Base-by-base conservation (phyloP, 2,329 filamentous ascomycete genomes). In the Botrytis hyacinthi region DNA sequence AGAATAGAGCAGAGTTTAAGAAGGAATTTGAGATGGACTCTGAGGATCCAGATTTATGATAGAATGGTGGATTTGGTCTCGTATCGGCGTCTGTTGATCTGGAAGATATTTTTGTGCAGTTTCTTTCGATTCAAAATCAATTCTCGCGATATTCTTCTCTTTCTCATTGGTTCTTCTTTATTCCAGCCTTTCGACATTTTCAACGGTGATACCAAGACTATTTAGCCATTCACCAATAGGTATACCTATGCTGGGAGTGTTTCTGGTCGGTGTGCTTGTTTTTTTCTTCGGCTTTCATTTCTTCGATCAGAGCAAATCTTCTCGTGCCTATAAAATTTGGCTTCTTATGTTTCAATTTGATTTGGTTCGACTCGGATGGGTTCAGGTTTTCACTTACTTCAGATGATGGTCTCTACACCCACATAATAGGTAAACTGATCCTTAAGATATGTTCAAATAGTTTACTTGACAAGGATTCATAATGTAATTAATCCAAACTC, bases 51-150 rank as follows among this genome's bases (percentile, higher is more conserved):
- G 9, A 60, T 60, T 14, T 60, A 20, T 60, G 32, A 60, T 32
- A 2, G 20, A 20, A 10, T 60, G 57, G 32, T 5, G 1, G 1
- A 26, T 26, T 1, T 32, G 57, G 1, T 60, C 4, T 35, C 10
- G 7, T 2, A 14, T 26, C 1, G 10, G 10, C 18, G 8, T 2
- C 20, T 3, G 2, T 26, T 14, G 4, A 12, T 14, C 10, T 22
- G 5, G 10, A 22, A 14, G n/a, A 20, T 22, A 1, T 60, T 37
- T 60, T 12, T 0, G 1, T 22, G 4, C 10, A 12, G 18, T 12
- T 60, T 14, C 4, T 37, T 37, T 20, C 2, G 2, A 6, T 14
- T 4, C 40, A 16, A 42, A 42, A 42, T 4, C 4, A 42, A 5
- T 35, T 37, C 18, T 60, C 18, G 16, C 9, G 4, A 37, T 35